Evolutionary conservation across 768 basidiomycete genomes (phyloP).

Genomic region (Inosperma sp.): DNA sequence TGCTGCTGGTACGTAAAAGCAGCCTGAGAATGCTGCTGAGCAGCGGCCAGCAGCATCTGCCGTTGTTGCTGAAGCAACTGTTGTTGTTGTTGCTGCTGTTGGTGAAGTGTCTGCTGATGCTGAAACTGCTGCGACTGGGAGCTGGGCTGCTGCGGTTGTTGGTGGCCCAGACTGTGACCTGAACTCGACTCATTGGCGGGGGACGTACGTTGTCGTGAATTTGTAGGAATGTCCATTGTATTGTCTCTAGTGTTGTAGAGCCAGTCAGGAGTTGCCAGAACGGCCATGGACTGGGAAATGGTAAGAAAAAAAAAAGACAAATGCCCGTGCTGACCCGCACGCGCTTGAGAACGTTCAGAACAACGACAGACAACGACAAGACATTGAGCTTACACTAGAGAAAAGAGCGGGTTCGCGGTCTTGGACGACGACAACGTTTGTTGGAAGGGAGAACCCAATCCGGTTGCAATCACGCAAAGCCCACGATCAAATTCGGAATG

Average conservation of each 20-base stretch:
- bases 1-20: conserved; percentile 68
- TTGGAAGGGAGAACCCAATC: conserved; percentile 6
- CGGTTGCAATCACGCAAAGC: conserved; percentile 8
- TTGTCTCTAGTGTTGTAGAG: conserved; percentile 57
- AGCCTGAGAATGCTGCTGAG: conserved; percentile 32
- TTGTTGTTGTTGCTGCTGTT: conserved; percentile 18
- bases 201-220: conserved; percentile 55
- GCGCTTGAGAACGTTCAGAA: conserved; percentile 7
- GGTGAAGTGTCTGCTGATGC: conserved; percentile 20
- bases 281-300: conserved; percentile 57
- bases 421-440: not conserved
- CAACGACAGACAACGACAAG: not conserved
- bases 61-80: conserved; percentile 14
- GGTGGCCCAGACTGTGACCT: conserved; percentile 15
- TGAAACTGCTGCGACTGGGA: conserved; percentile 16
- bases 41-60: conserved; percentile 13
- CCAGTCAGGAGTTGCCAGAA: conserved; percentile 77
- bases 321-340: conserved; percentile 7
- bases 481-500: conserved; percentile 10
- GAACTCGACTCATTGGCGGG: conserved; percentile 48
- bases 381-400: conserved; percentile 2
- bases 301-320: conserved; percentile 3
- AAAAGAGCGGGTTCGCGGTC: conserved; percentile 10
- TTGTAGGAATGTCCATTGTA: conserved; percentile 54
- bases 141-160: conserved; percentile 21